These are phyloP conservation scores for Ceratocystis destructans DNA, from an alignment of 2,329 filamentous ascomycete species.

Conservation along the genomic window DNA sequence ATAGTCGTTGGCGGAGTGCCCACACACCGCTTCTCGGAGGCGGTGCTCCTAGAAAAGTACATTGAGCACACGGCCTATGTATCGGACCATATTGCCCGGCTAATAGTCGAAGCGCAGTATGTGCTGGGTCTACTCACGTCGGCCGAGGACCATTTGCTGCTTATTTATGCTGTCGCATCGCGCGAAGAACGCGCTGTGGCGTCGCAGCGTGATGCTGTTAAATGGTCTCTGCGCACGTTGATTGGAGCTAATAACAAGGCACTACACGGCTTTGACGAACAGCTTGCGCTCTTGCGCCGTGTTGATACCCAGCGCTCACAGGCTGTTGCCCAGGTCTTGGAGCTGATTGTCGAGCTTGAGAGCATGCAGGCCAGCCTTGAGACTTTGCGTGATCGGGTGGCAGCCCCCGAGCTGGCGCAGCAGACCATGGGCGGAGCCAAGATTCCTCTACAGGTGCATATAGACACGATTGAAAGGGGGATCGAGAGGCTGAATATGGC, in stretches of 20 bases:
- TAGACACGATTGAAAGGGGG: slow-evolving; percentile 58
- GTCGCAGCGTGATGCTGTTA: slow-evolving; percentile 48
- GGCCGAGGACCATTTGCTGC: slow-evolving; percentile 54
- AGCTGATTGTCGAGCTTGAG: slow-evolving; percentile 58
- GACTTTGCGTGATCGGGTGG: slow-evolving; percentile 57
- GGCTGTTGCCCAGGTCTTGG: slow-evolving; percentile 54
- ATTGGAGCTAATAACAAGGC: slow-evolving; percentile 54
- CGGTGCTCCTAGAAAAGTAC: slow-evolving; percentile 57
- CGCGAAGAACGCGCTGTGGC: slow-evolving; percentile 47
- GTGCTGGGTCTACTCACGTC: slow-evolving; percentile 51
- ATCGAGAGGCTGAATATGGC: slow-evolving; percentile 57
- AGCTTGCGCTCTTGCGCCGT: slow-evolving; percentile 49
- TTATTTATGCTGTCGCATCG: slow-evolving; percentile 55
- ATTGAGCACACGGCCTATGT: slow-evolving; percentile 56
- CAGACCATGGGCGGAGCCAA: slow-evolving; percentile 27
- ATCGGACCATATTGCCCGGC: slow-evolving; percentile 50
- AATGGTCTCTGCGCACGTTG: slow-evolving; percentile 59
- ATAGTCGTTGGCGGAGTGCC: slow-evolving; percentile 12
- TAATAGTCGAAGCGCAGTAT: slow-evolving; percentile 58
- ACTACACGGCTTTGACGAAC: slow-evolving; percentile 46
- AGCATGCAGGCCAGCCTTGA: slow-evolving; percentile 57
- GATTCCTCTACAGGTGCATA: slow-evolving; percentile 57
- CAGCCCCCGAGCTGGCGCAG: slow-evolving; percentile 47
- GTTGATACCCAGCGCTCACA: slow-evolving; percentile 52
- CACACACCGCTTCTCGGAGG: slow-evolving; percentile 34